A percentile compares a stretch with the other conserved stretches of the same genome.
These are phyloP conservation scores for Achaetomiella virescens DNA, from an alignment of 495 filamentous ascomycete species.

Conservation along the genomic window DNA sequence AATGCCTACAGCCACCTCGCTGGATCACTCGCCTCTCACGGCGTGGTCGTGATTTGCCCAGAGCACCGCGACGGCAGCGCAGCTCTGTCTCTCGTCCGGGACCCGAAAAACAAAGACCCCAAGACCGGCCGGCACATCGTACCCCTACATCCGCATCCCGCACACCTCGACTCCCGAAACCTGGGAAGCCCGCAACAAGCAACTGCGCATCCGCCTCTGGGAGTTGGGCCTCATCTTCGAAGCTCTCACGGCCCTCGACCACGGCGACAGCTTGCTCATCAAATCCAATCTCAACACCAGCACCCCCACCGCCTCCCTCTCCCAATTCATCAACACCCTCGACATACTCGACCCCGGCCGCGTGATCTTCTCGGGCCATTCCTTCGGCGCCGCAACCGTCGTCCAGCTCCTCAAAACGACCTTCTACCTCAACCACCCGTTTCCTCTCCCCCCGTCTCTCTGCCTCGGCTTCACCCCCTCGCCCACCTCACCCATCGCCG, in stretches of 20 bases:
- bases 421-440: constrained; percentile 48
- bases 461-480: constrained; percentile 46
- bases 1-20: constrained; percentile 70
- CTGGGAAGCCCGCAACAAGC: constrained; percentile 53
- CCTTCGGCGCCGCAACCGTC: constrained; percentile 65
- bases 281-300: constrained; percentile 42
- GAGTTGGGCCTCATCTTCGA: constrained; percentile 60
- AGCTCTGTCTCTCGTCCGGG: constrained; percentile 56
- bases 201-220: constrained; percentile 66
- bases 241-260: constrained; percentile 56
- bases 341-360: constrained; percentile 62
- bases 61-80: constrained; percentile 73
- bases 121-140: constrained; percentile 32
- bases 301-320: constrained; percentile 37
- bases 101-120: constrained; percentile 33
- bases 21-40: constrained; percentile 66
- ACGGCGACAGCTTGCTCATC: constrained; percentile 30
- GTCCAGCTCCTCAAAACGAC: constrained; percentile 68
- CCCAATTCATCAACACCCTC: constrained; percentile 47
- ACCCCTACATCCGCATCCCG: constrained; percentile 43
- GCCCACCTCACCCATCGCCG: constrained; percentile 39
- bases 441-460: constrained; percentile 18
- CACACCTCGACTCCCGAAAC: constrained; percentile 53
- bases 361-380: constrained; percentile 68
- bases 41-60: constrained; percentile 65